Percentiles rank a stretch among this genome's conserved stretches.
phyloP scores from a whole-genome alignment of 768 basidiomycete genomes.

The Amanita thiersii region DNA sequence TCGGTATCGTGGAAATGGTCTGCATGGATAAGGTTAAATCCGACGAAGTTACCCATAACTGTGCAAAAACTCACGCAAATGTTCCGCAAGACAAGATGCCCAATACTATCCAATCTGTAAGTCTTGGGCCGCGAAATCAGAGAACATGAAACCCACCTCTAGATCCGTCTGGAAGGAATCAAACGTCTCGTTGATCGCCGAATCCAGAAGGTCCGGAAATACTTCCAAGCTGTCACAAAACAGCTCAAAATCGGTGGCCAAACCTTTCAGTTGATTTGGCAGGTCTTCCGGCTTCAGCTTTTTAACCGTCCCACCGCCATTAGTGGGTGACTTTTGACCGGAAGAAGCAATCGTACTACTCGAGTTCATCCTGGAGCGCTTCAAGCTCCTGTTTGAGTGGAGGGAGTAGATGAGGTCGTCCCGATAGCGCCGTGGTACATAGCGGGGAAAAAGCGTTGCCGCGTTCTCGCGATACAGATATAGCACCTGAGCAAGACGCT shows the following conservation, averaged over 20 bases:
- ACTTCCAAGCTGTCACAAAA: constrained; percentile 67
- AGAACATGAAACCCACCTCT: constrained; percentile 30
- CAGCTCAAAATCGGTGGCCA: constrained; percentile 55
- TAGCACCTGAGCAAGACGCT: constrained; percentile 57
- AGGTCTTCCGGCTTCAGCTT: constrained; percentile 59
- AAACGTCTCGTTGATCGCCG: constrained; percentile 60
- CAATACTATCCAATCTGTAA: constrained; percentile 43
- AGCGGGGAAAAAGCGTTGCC: constrained; percentile 66
- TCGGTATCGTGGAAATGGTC: constrained; percentile 67
- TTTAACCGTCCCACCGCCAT: constrained; percentile 22
- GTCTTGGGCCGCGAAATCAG: neutral
- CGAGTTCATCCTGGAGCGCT: constrained; percentile 20
- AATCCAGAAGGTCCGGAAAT: constrained; percentile 71
- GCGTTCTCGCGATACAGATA: constrained; percentile 70
- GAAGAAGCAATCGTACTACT: constrained; percentile 35
- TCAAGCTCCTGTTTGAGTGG: constrained; percentile 18
- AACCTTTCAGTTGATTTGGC: constrained; percentile 50
- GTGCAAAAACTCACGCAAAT: constrained; percentile 33
- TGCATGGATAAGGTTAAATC: constrained; percentile 16
- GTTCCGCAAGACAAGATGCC: constrained; percentile 62
- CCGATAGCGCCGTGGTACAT: constrained; percentile 36
- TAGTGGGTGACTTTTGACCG: constrained; percentile 40
- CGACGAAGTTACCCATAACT: no score
- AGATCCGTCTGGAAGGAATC: constrained; percentile 60
- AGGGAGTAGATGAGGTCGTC: constrained; percentile 24